These are phyloP conservation scores for Sporothrix protearum DNA, from an alignment of 2,329 filamentous ascomycete species.

Conservation along the genomic window DNA sequence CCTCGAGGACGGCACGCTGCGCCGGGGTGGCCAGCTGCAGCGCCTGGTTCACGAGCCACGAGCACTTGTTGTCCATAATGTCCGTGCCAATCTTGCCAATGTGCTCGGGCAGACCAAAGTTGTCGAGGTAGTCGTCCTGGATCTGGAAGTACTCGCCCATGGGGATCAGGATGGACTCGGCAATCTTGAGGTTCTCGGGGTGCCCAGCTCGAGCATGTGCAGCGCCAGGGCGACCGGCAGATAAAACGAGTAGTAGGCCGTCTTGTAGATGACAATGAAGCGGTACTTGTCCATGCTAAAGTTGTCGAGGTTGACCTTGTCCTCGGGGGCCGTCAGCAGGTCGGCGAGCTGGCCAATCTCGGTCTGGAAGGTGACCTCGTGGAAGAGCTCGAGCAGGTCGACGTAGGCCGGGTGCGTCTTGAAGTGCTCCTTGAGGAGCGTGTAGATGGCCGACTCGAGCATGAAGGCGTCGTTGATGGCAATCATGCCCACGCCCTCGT, in stretches of 20 bases:
- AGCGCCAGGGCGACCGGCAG: slow-evolving; percentile 90
- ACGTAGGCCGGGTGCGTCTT: slow-evolving; percentile 80
- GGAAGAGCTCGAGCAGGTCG: slow-evolving; percentile 92
- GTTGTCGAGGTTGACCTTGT: slow-evolving; percentile 86
- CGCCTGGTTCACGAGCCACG: slow-evolving; percentile 95
- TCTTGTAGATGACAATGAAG: slow-evolving; percentile 99
- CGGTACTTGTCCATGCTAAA: slow-evolving; percentile 93
- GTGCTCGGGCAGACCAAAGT: slow-evolving; percentile 85
- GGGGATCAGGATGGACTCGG: slow-evolving; percentile 88
- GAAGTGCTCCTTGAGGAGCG: slow-evolving; percentile 92
- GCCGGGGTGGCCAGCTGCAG: slow-evolving; percentile 74
- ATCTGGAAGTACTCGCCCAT: slow-evolving; percentile 99
- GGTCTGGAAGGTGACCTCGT: slow-evolving; percentile 89
- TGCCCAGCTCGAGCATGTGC: slow-evolving; percentile 79
- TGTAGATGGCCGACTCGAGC: slow-evolving; percentile 87
- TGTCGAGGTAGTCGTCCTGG: slow-evolving; percentile 98
- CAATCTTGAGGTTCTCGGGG: slow-evolving; percentile 82
- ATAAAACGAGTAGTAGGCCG: slow-evolving; percentile 98
- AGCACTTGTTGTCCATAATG: slow-evolving; percentile 99
- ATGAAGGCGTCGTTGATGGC: slow-evolving; percentile 99
- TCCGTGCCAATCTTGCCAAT: slow-evolving; percentile 99
- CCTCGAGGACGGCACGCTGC: slow-evolving; percentile 82
- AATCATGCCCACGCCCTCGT: slow-evolving; percentile 84
- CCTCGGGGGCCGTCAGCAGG: slow-evolving; percentile 91
- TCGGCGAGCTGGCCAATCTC: slow-evolving; percentile 95